These are phyloP conservation scores for Globisporangium apiculatum DNA, from an alignment of 352 stramenopile genomes.

Conservation along the genomic window DNA sequence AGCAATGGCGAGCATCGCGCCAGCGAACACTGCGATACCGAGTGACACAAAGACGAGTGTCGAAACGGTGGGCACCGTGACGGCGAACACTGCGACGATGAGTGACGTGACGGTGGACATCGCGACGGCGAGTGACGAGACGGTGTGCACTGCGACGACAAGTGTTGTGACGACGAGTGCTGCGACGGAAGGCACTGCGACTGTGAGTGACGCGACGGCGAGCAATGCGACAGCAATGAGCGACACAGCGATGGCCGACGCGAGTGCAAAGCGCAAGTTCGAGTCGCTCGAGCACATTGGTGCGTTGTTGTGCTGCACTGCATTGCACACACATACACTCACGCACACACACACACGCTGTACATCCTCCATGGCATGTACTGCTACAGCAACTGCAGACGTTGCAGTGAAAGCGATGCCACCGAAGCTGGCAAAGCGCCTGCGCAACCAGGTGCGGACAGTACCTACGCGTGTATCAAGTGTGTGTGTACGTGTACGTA, in stretches of 20 bases:
- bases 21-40: neutral
- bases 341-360: no score
- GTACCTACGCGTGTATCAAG: no score
- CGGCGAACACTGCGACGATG: neutral
- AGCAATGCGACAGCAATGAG: neutral
- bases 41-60: neutral
- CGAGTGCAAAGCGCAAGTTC: neutral
- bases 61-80: neutral
- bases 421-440: conserved; percentile 33
- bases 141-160: neutral
- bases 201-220: no score
- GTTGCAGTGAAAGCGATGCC: conserved; percentile 10
- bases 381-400: neutral
- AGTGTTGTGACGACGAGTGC: neutral
- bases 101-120: neutral
- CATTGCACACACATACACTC: neutral
- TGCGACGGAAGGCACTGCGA: neutral
- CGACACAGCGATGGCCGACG: neutral
- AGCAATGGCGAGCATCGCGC: neutral
- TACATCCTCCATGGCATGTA: neutral
- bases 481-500: no score
- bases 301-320: conserved; percentile 1
- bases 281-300: neutral
- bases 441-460: conserved; percentile 37
- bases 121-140: neutral